Base-by-base conservation (phyloP, 331 rosid genomes). In the Cydonia oblonga region DNA sequence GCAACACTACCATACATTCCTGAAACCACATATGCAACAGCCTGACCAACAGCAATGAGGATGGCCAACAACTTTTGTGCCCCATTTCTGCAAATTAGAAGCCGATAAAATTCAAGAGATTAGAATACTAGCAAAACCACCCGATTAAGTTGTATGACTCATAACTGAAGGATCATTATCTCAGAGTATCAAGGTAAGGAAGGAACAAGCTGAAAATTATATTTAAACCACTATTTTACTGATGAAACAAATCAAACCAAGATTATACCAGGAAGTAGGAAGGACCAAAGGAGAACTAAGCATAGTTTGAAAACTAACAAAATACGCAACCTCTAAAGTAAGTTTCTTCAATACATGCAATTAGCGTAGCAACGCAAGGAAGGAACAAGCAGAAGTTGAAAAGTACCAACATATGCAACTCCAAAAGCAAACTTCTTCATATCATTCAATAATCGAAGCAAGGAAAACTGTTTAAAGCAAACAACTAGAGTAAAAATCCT, bases 51-150 rank as follows among this genome's bases (percentile, higher is more conserved):
- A 26, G 84, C 88, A 23, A 83, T 86, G 38, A 86, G 69, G 53
- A 86, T 75, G 23, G 84, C 88, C 63, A 86, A 25, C 67, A 86
- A 57, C 77, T 86, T 83, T 53, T 86, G 90, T 57, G 88, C 88
- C 18, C 86, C 88, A 10, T 86, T 81, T 64, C 88, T 81, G 78
- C 69, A 40, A 62, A 30, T 28, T 61, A 13, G 42, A 71, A 64
- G 75, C 49, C 65, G 13, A 16, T 69, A 5, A 13, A 30, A 53
- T 29, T 6, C 40, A 49, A n/a, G 57, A 7, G 12, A 30, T 26
- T 18, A 68, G 61, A 68, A 26, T 49, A 20, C 26, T 68, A 49
- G 56, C 42, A 24, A 49, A 49, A 61, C 28, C 11, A 28, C 42
- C 19, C 30, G 2, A 25, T 13, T 19, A 25, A 13, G 64, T 25